Evolutionary conservation across 805 yeast genomes (phyloP).

Genomic region (Yueomyces sp.): DNA sequence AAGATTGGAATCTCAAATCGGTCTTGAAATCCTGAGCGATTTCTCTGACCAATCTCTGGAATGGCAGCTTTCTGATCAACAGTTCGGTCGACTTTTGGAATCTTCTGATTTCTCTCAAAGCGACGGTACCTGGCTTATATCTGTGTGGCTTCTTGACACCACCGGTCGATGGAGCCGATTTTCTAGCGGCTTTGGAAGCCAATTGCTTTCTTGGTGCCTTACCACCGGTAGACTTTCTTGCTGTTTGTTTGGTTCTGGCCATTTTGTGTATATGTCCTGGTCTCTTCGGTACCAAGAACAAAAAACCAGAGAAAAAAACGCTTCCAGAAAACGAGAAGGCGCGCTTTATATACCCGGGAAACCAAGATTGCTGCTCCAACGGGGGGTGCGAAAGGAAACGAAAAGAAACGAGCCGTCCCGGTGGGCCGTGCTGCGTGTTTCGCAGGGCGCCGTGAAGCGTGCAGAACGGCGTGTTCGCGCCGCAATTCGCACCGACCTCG

Average conservation of each 20-base stretch:
- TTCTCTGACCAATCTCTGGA: slow-evolving; percentile 93
- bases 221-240: slow-evolving; percentile 92
- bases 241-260: slow-evolving; percentile 92
- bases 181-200: slow-evolving; percentile 88
- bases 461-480: too few relatives aligned
- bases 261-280: slow-evolving; percentile 22
- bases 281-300: neutral
- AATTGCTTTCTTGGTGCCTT: slow-evolving; percentile 90
- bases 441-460: too few relatives aligned
- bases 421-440: too few relatives aligned
- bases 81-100: slow-evolving; percentile 93
- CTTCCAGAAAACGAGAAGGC: neutral
- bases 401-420: too few relatives aligned
- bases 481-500: neutral
- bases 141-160: slow-evolving; percentile 93
- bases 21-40: slow-evolving; percentile 89
- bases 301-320: neutral
- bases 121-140: slow-evolving; percentile 95
- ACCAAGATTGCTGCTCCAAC: too few relatives aligned
- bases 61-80: slow-evolving; percentile 88
- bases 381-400: too few relatives aligned
- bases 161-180: slow-evolving; percentile 81
- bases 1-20: slow-evolving; percentile 90
- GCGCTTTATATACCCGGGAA: too few relatives aligned
- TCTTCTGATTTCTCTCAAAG: slow-evolving; percentile 92